Percentiles rank a stretch among this genome's conserved stretches.
phyloP scores from a whole-genome alignment of 495 filamentous ascomycete species.

The Hypoxylon lienhwacheense region DNA sequence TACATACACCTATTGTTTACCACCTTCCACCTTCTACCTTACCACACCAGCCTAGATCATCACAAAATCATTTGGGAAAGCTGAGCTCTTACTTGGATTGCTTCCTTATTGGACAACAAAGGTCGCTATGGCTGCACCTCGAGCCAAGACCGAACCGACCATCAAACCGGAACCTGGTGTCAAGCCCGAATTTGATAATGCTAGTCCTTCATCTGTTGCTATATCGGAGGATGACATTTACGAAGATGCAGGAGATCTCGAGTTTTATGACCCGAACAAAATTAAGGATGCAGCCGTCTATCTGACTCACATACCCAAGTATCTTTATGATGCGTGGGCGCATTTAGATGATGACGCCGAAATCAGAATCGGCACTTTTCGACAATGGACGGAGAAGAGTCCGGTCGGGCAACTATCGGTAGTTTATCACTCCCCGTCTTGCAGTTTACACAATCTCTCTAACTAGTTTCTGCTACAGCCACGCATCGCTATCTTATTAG shows the following conservation, averaged over 20 bases:
- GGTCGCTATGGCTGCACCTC: slow-evolving; percentile 31
- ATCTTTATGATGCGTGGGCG: slow-evolving; percentile 72
- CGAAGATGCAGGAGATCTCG: slow-evolving; percentile 86
- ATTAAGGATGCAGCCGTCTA: slow-evolving; percentile 57
- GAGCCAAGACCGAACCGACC: slow-evolving; percentile 31
- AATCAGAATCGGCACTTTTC: slow-evolving; percentile 73
- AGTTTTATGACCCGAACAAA: slow-evolving; percentile 62
- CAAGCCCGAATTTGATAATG: slow-evolving; percentile 68
- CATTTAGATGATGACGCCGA: slow-evolving; percentile 56
- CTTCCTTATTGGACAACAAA: slow-evolving; percentile 1
- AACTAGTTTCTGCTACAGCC: slow-evolving; percentile 33
- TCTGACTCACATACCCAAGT: slow-evolving; percentile 74
- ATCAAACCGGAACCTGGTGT: slow-evolving; percentile 47
- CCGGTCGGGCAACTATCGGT: slow-evolving; percentile 58
- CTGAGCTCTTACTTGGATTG: background rate
- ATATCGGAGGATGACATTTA: slow-evolving; percentile 76
- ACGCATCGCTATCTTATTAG: slow-evolving; percentile 48
- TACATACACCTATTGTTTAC: too few relatives aligned
- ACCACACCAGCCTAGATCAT: background rate
- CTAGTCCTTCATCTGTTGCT: slow-evolving; percentile 58
- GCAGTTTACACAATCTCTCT: background rate
- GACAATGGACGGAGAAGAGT: slow-evolving; percentile 56
- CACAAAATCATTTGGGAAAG: slow-evolving; percentile 3
- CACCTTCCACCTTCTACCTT: background rate
- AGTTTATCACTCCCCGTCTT: slow-evolving; percentile 13